Evolutionary conservation across 129 eudicot species (phyloP).

Genomic region (Pulicaria dysenterica): DNA sequence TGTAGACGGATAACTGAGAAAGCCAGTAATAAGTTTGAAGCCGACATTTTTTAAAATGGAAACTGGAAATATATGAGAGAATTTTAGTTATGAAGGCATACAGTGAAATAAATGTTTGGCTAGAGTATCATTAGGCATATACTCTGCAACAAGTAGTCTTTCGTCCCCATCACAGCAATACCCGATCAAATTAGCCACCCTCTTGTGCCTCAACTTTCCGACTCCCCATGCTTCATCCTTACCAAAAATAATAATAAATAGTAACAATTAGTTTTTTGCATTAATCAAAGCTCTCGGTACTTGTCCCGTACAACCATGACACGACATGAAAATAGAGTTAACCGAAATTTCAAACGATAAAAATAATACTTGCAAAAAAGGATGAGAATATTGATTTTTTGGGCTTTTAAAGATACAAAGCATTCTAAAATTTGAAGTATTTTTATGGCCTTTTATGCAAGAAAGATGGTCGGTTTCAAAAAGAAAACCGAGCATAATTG

Average conservation of each 20-base stretch:
- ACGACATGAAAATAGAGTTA: neutral
- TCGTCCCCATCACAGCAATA: conserved; percentile 92
- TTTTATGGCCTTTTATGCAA: neutral
- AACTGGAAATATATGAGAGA: neutral
- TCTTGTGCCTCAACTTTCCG: conserved; percentile 80
- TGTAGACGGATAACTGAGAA: too few species aligned
- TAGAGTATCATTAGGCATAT: conserved; percentile 83
- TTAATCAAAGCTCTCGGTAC: neutral
- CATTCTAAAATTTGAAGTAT: neutral
- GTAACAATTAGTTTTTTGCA: neutral
- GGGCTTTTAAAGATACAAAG: conserved; percentile 1
- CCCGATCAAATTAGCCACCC: conserved; percentile 81
- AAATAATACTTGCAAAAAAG: neutral
- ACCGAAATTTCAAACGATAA: neutral
- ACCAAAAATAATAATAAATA: neutral
- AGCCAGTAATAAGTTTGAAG: neutral
- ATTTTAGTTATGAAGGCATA: conserved; percentile 34
- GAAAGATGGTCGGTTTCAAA: neutral
- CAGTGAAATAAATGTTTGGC: conserved; percentile 88
- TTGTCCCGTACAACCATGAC: neutral
- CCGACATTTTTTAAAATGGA: conserved; percentile 3
- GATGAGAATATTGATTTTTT: neutral
- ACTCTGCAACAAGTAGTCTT: conserved; percentile 92
- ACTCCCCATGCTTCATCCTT: conserved; percentile 95
- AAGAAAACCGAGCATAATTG: neutral